These are phyloP conservation scores for Boletus patriciae DNA, from an alignment of 768 basidiomycete genomes.

Conservation along the genomic window DNA sequence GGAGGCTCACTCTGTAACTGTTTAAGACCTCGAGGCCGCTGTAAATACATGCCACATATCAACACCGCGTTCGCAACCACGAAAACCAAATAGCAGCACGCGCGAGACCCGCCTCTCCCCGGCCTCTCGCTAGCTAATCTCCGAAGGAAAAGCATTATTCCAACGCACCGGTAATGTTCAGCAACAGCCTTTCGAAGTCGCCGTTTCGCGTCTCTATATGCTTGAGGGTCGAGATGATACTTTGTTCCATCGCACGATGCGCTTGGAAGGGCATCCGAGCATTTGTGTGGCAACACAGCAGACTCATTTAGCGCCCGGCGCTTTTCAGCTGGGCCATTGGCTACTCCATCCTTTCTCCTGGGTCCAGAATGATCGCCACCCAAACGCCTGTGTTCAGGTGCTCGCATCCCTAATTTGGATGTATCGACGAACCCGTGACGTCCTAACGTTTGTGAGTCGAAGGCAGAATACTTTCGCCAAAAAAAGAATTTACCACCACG, in stretches of 20 bases:
- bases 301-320: background rate
- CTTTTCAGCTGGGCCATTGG: background rate
- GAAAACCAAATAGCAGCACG: background rate
- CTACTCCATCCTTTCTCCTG: background rate
- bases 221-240: constrained; percentile 57
- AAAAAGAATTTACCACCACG: constrained; percentile 4
- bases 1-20: constrained; percentile 71
- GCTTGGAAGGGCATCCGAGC: background rate
- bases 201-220: constrained; percentile 83
- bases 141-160: background rate
- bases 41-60: constrained; percentile 7
- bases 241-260: background rate
- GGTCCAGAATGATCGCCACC: background rate
- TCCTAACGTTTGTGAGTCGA: background rate
- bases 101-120: background rate
- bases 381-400: background rate
- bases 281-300: background rate
- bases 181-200: constrained; percentile 79
- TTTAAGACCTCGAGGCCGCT: constrained; percentile 83
- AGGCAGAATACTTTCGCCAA: background rate
- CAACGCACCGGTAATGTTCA: constrained; percentile 74
- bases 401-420: background rate
- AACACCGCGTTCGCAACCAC: constrained; percentile 3
- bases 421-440: background rate
- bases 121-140: background rate